These are phyloP conservation scores for Pythium rishiriense DNA, from an alignment of 352 stramenopile genomes.

Conservation along the genomic window DNA sequence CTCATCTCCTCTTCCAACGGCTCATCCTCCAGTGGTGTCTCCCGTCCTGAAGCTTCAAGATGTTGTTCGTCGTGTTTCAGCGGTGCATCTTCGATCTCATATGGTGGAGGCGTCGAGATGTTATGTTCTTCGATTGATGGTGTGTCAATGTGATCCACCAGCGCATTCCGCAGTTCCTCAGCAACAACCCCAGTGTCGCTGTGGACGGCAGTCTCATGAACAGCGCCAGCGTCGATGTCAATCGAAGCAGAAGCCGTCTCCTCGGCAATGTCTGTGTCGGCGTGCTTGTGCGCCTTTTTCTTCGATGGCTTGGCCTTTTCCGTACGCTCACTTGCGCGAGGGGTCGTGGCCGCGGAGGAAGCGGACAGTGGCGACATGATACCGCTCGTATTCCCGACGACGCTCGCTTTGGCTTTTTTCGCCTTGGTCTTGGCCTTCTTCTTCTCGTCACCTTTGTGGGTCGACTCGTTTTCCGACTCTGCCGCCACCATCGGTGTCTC, in stretches of 20 bases:
- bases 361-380: neutral
- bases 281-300: conserved; percentile 7
- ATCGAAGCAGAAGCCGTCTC: neutral
- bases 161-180: neutral
- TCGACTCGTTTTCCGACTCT: conserved; percentile 25
- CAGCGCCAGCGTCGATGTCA: neutral
- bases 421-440: conserved; percentile 20
- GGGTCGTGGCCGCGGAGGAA: conserved; percentile 2
- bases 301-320: conserved; percentile 2
- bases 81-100: too few relatives aligned
- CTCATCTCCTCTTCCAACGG: too few relatives aligned
- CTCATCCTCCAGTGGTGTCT: too few relatives aligned
- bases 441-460: conserved; percentile 13
- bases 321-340: conserved; percentile 1
- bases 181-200: neutral
- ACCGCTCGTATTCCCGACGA: too few relatives aligned
- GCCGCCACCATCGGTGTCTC: conserved; percentile 5
- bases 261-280: neutral
- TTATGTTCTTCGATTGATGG: neutral
- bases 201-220: neutral
- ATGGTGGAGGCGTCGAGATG: neutral
- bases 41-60: neutral
- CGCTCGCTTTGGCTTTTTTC: conserved; percentile 14
- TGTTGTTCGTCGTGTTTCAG: too few relatives aligned
- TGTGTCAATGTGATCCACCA: neutral